Percentiles rank a stretch among this genome's conserved stretches.
Conservation (phyloP, 2,329 filamentous ascomycete genomes). For the Myriosclerotinia curreyana region DNA sequence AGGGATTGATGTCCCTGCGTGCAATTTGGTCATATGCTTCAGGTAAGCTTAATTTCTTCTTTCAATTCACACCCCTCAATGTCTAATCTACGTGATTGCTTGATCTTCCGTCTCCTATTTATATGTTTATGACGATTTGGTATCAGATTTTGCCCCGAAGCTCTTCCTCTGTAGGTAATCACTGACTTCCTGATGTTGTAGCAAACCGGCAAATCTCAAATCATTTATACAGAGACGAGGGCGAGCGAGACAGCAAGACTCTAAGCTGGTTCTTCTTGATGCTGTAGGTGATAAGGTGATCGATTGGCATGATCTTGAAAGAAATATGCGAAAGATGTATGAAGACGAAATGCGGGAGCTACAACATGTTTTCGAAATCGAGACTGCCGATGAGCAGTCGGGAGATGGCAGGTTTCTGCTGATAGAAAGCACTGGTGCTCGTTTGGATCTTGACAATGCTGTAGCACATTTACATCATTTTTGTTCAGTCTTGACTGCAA, state of each 20-base stretch:
- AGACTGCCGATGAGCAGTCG: slow-evolving; percentile 36
- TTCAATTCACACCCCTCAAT: no score
- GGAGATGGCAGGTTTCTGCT: slow-evolving; percentile 41
- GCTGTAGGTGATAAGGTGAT: slow-evolving; percentile 33
- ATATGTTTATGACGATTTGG: not conserved
- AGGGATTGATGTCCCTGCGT: slow-evolving; percentile 63
- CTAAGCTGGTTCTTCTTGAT: slow-evolving; percentile 43
- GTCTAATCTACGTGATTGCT: not conserved
- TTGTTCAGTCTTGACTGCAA: slow-evolving; percentile 56
- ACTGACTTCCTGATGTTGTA: not conserved
- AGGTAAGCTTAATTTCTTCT: slow-evolving; percentile 28
- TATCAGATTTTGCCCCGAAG: not conserved
- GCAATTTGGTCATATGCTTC: slow-evolving; percentile 63
- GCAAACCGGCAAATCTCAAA: slow-evolving; percentile 58
- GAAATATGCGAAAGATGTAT: slow-evolving; percentile 57
- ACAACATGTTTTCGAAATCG: slow-evolving; percentile 28
- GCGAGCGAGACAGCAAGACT: slow-evolving; percentile 56
- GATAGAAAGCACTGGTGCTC: slow-evolving; percentile 52
- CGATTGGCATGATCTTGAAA: slow-evolving; percentile 66
- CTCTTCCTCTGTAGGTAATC: not conserved
- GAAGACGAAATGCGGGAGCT: slow-evolving; percentile 39
- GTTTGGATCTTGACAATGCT: slow-evolving; percentile 70
- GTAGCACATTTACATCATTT: slow-evolving; percentile 79
- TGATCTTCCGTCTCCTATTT: not conserved
- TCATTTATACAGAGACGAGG: slow-evolving; percentile 65